phyloP scores from a whole-genome alignment of 208 protist genomes.

The Trypanosoma melophagium region DNA sequence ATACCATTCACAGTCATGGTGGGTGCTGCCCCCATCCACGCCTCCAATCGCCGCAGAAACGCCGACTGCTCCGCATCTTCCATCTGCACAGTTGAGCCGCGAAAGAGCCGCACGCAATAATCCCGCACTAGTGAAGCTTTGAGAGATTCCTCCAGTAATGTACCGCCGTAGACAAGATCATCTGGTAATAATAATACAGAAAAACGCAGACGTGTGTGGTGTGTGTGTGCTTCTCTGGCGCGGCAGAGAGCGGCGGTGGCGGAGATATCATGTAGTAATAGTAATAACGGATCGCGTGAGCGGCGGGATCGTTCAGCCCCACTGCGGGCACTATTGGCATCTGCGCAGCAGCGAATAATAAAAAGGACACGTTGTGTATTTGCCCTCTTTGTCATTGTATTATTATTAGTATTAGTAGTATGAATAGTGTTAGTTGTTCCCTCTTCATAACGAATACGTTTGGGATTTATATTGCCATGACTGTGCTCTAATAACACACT shows the following conservation, averaged over 20 bases:
- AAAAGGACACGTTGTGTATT: slow-evolving; percentile 38
- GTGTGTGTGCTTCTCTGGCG: slow-evolving; percentile 28
- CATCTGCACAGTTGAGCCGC: neutral
- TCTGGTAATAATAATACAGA: slow-evolving; percentile 73
- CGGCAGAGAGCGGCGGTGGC: slow-evolving; percentile 42
- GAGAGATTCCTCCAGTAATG: slow-evolving; percentile 49
- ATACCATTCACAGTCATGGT: neutral
- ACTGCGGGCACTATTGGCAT: slow-evolving; percentile 26
- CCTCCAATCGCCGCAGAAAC: slow-evolving; percentile 17
- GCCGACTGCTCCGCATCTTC: slow-evolving; percentile 4
- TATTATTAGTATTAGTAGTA: neutral
- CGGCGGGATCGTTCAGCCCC: neutral
- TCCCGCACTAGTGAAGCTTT: slow-evolving; percentile 37
- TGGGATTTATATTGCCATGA: neutral
- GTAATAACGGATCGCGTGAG: slow-evolving; percentile 42
- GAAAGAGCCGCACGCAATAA: slow-evolving; percentile 61
- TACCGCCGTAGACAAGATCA: slow-evolving; percentile 59
- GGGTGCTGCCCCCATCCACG: slow-evolving; percentile 6
- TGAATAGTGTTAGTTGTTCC: neutral
- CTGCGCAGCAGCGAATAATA: slow-evolving; percentile 56
- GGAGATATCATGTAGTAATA: slow-evolving; percentile 62
- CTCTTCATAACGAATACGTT: slow-evolving; percentile 7
- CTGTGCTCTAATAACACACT: neutral
- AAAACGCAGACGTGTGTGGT: slow-evolving; percentile 27
- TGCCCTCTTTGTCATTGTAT: neutral